These are phyloP conservation scores for Grigorovia jiainica DNA, from an alignment of 805 yeast genomes.

Conservation along the genomic window DNA sequence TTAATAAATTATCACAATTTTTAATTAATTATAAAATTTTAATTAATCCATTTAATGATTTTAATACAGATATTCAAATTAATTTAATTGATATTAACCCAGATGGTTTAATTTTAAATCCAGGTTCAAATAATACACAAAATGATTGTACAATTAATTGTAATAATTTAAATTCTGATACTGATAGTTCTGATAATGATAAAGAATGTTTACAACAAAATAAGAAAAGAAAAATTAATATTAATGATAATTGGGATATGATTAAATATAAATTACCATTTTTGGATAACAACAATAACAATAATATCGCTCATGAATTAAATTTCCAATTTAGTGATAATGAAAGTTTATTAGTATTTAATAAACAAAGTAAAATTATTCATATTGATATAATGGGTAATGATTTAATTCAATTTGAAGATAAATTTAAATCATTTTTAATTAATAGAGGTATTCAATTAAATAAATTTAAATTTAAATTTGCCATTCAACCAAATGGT, in stretches of 20 bases:
- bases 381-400: conserved; percentile 13
- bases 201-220: not conserved
- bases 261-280: conserved; percentile 37
- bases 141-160: conserved; percentile 3
- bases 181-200: not conserved
- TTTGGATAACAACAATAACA: no score
- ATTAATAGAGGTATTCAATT: conserved; percentile 6
- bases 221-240: conserved; percentile 1
- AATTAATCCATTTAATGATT: conserved; percentile 7
- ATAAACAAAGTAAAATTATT: conserved; percentile 21
- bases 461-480: conserved; percentile 6
- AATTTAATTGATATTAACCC: conserved; percentile 31
- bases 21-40: conserved; percentile 6
- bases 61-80: conserved; percentile 46
- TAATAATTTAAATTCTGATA: not conserved
- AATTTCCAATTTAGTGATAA: conserved; percentile 32
- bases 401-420: conserved; percentile 2
- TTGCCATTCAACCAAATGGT: conserved; percentile 2
- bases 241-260: conserved; percentile 5
- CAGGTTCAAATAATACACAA: conserved; percentile 24
- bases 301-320: conserved; percentile 28
- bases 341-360: conserved; percentile 22
- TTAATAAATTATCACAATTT: conserved; percentile 62
- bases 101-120: conserved; percentile 1
- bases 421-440: conserved; percentile 1